Conservation (phyloP, 2,329 filamentous ascomycete species). For the Neonectria faginata region DNA sequence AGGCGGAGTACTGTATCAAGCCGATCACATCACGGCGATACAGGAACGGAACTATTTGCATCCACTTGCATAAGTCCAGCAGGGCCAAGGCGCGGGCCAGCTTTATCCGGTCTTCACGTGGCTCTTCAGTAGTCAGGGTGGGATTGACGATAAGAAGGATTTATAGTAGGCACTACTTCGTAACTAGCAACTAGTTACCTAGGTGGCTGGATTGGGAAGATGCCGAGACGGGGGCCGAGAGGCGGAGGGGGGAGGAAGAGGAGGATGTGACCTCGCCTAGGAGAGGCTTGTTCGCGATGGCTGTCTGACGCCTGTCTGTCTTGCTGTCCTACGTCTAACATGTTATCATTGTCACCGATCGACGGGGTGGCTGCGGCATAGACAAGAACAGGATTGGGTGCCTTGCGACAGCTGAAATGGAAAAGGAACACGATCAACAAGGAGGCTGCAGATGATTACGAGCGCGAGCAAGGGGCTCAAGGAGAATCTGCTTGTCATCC, state of each 20-base stretch:
- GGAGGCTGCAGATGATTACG: conserved; percentile 9
- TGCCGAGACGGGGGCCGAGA: conserved; percentile 1
- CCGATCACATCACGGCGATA: conserved; percentile 6
- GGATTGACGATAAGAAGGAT: conserved; percentile 17
- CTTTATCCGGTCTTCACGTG: conserved; percentile 17
- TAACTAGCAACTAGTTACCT: background rate
- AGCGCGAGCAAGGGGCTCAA: conserved; percentile 31
- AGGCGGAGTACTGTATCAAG: background rate
- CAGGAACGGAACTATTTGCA: background rate
- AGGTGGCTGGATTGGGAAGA: conserved; percentile 19
- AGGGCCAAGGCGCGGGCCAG: conserved; percentile 11
- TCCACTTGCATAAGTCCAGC: background rate
- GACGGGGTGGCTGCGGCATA: conserved; percentile 13
- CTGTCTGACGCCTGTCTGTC: background rate
- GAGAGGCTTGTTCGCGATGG: background rate
- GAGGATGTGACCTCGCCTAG: conserved; percentile 24
- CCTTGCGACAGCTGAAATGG: conserved; percentile 15
- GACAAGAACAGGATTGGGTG: conserved; percentile 15
- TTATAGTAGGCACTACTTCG: conserved; percentile 17
- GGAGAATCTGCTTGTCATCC: conserved; percentile 44
- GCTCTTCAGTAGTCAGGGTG: conserved; percentile 7
- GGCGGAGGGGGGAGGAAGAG: too few relatives aligned
- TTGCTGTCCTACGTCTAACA: background rate
- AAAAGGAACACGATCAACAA: conserved; percentile 19
- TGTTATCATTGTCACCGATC: conserved; percentile 7